A percentile compares a stretch with the other conserved stretches of the same genome.
These are phyloP conservation scores for Arabidopsis lyrata DNA, from an alignment of 441 rosid genomes.

Conservation along the genomic window DNA sequence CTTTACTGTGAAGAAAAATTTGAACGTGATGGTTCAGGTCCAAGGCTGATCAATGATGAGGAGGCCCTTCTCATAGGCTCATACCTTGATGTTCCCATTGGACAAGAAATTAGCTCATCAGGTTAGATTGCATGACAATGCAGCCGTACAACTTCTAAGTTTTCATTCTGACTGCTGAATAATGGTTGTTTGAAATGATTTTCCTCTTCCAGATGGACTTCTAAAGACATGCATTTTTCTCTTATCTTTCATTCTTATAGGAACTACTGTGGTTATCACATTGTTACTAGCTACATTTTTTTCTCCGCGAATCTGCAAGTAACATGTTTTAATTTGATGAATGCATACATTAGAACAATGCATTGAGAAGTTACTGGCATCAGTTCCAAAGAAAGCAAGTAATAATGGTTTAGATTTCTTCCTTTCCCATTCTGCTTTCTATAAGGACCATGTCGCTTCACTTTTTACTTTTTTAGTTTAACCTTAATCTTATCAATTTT, in stretches of 20 bases:
- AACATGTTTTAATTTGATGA: conserved; percentile 5
- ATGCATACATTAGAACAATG: conserved; percentile 15
- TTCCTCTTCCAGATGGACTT: conserved; percentile 89
- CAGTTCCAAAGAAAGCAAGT: conserved; percentile 3
- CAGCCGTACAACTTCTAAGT: conserved; percentile 4
- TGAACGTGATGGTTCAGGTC: conserved; percentile 69
- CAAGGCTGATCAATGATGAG: conserved; percentile 64
- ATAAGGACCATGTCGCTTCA: conserved; percentile 18
- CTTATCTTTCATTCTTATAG: not conserved
- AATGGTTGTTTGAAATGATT: conserved; percentile 11
- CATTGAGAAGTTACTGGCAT: conserved; percentile 1
- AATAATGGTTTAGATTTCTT: conserved; percentile 6
- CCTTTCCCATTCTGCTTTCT: not conserved
- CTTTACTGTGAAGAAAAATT: conserved; percentile 88
- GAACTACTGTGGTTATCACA: not conserved
- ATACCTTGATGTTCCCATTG: conserved; percentile 89
- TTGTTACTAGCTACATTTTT: too few species aligned
- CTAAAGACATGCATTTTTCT: conserved; percentile 42
- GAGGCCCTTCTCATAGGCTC: conserved; percentile 81
- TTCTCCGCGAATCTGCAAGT: not conserved
- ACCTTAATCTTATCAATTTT: conserved; percentile 7
- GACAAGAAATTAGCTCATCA: conserved; percentile 90
- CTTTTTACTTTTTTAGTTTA: conserved; percentile 8
- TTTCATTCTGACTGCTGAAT: conserved; percentile 22
- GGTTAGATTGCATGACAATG: conserved; percentile 56